Evolutionary conservation across 192 early-diverging fungal species (phyloP), one percentile per base, ranked within the genome.

Genomic region (Coemansia sp.): DNA sequence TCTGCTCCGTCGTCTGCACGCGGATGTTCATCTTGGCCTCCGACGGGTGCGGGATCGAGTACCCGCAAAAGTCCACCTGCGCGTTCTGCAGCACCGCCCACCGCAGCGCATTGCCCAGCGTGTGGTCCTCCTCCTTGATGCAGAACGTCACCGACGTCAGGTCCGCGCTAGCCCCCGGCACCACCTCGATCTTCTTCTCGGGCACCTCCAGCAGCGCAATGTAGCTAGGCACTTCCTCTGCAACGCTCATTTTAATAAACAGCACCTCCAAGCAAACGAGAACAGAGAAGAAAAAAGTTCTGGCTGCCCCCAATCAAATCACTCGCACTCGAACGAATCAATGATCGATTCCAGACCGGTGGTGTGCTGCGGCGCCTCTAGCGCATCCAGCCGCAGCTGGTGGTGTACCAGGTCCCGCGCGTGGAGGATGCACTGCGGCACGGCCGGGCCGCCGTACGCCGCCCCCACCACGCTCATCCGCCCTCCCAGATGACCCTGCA

Each of bases 11-110:
- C 13, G 96, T 99, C 68, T 99, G 94, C 50, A 99, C 88, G 32
- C 94, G 87, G 12, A 99, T 30, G 60, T 97, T 84, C 32, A 90
- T 83, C 60, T 90, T 91, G 44, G 81, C 80, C 64, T 94, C 92
- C 16, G 94, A 95, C 33, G 96, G 96, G 55, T 99, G 96, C 5
- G 96, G 93, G 29, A 97, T 89, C 17, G 93, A 89, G 76, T 99
- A 99, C 37, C 92, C 92, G 60, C 91, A 95, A 59, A 90, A 95
- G 31, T 84, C 80, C 18, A 96, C 92, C 35, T 84, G 75, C 18
- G 89, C 82, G 68, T 97, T 96, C 61, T 97, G 91, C 86, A 95
- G 93, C 12, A 99, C 78, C 34, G 86, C 74, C 78, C 89, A 93
- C 50, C 96, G 83, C 34, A 99, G 77, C 2, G 91, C 66, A 72